Evolutionary conservation across 1,139 yeast genomes (phyloP).

Genomic region (Lodderomyces metapsilosis): DNA sequence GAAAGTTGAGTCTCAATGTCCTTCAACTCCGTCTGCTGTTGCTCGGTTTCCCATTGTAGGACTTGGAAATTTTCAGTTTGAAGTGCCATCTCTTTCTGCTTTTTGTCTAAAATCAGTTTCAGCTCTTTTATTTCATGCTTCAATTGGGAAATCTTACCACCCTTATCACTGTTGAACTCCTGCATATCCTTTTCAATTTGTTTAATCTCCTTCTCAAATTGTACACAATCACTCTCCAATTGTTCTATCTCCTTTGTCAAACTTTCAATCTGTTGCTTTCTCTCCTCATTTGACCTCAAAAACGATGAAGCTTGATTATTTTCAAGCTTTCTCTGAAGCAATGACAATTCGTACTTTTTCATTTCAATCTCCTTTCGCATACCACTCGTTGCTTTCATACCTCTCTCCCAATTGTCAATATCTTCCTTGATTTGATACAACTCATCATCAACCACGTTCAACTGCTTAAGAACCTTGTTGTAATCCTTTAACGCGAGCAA

Average conservation of each 20-base stretch:
- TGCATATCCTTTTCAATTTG: slow-evolving; percentile 72
- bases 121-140: slow-evolving; percentile 52
- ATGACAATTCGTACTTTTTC: slow-evolving; percentile 64
- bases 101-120: slow-evolving; percentile 32
- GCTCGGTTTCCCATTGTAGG: slow-evolving; percentile 71
- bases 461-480: slow-evolving; percentile 47
- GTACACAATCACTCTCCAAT: slow-evolving; percentile 26
- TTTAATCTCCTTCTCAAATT: slow-evolving; percentile 44
- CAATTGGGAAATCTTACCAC: slow-evolving; percentile 71
- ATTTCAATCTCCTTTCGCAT: slow-evolving; percentile 66
- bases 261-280: slow-evolving; percentile 47
- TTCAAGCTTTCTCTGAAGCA: slow-evolving; percentile 59
- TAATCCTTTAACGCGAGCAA: slow-evolving; percentile 68
- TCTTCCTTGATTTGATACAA: slow-evolving; percentile 40
- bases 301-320: slow-evolving; percentile 61
- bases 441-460: slow-evolving; percentile 38
- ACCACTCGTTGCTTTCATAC: slow-evolving; percentile 52
- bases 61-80: slow-evolving; percentile 60
- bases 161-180: slow-evolving; percentile 80
- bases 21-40: slow-evolving; percentile 55
- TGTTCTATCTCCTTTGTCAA: slow-evolving; percentile 40
- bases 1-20: slow-evolving; percentile 42
- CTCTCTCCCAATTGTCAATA: slow-evolving; percentile 43
- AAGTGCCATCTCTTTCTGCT: slow-evolving; percentile 44
- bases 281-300: slow-evolving; percentile 48